Evolutionary conservation across 192 early-diverging fungal genomes (phyloP).

Genomic region (Coemansia sp.): DNA sequence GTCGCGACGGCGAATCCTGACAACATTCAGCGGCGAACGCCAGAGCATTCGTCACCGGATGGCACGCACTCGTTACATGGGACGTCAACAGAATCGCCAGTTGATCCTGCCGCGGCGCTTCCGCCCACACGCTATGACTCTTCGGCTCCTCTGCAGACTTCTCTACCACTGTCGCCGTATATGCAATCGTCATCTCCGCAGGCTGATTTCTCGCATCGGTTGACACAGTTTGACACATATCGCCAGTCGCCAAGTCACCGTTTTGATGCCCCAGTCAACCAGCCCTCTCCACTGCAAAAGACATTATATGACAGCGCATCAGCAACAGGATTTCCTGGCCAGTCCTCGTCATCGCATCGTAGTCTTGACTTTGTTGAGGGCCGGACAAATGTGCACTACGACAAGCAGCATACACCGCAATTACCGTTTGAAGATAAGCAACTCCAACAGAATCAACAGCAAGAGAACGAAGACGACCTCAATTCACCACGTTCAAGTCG

Average conservation of each 20-base stretch:
- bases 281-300: neutral
- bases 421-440: neutral
- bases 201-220: neutral
- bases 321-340: neutral
- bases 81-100: neutral
- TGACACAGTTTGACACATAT: slow-evolving; percentile 1
- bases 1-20: neutral
- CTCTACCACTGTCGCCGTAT: slow-evolving; percentile 6
- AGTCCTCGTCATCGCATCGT: slow-evolving; percentile 3
- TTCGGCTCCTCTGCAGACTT: neutral
- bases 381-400: neutral
- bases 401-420: neutral
- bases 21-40: neutral
- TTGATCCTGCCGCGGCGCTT: neutral
- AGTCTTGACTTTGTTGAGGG: slow-evolving; percentile 7
- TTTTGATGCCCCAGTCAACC: neutral
- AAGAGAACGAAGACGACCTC: slow-evolving; percentile 14
- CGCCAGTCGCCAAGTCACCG: slow-evolving; percentile 5
- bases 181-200: slow-evolving; percentile 8
- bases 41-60: neutral
- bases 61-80: neutral
- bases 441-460: slow-evolving; percentile 14
- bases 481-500: slow-evolving; percentile 21
- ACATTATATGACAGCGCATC: neutral
- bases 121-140: neutral